These are phyloP conservation scores for Lodderomyces metapsilosis DNA, from an alignment of 1,139 yeast genomes.

Conservation along the genomic window DNA sequence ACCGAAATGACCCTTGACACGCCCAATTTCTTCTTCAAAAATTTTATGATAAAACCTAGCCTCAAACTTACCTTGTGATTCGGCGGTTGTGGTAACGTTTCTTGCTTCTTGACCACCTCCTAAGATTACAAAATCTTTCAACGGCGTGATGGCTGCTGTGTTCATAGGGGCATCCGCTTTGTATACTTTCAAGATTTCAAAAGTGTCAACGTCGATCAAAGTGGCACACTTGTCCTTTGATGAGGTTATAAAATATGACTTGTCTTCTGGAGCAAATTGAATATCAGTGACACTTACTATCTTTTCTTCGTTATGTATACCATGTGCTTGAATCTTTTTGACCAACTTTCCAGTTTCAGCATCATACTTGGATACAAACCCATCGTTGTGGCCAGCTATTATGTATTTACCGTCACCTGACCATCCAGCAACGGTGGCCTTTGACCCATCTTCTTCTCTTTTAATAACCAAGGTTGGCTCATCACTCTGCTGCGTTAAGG, in stretches of 20 bases:
- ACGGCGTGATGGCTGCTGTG: conserved; percentile 91
- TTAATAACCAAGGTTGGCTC: conserved; percentile 64
- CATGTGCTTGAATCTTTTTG: conserved; percentile 61
- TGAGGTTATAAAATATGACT: conserved; percentile 85
- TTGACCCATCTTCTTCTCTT: conserved; percentile 60
- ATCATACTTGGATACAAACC: conserved; percentile 77
- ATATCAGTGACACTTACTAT: conserved; percentile 66
- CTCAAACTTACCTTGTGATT: conserved; percentile 94
- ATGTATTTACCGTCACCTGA: conserved; percentile 71
- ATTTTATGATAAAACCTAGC: conserved; percentile 95
- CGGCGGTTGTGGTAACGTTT: conserved; percentile 94
- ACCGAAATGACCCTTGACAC: conserved; percentile 98
- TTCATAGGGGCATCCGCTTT: conserved; percentile 93
- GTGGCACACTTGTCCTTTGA: conserved; percentile 91
- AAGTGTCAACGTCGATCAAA: conserved; percentile 73
- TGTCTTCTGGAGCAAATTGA: conserved; percentile 81
- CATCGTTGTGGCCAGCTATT: conserved; percentile 87
- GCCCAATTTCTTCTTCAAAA: conserved; percentile 93
- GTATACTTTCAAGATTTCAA: conserved; percentile 71
- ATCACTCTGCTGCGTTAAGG: conserved; percentile 34
- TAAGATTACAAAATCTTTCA: conserved; percentile 85
- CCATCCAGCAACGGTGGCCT: conserved; percentile 89
- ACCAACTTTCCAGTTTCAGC: conserved; percentile 71
- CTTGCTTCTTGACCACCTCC: conserved; percentile 99
- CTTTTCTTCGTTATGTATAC: conserved; percentile 58